Evolutionary conservation across 345 rosid species (phyloP).

Genomic region (Mallotus nudiflorus): DNA sequence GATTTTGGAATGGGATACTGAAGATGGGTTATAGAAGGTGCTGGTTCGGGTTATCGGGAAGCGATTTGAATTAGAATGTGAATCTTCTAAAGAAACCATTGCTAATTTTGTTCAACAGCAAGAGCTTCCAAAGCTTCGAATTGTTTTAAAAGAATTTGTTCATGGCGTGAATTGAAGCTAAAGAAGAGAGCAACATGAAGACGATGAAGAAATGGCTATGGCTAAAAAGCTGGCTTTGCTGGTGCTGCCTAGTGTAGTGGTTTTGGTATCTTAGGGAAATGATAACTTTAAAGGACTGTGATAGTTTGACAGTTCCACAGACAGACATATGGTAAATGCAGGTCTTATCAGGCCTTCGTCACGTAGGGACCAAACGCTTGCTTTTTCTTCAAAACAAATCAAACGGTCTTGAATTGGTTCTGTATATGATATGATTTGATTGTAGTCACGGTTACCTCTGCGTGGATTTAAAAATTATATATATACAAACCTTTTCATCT

Average conservation of each 20-base stretch:
- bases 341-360: slow-evolving; percentile 16
- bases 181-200: background rate
- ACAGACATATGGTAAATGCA: slow-evolving; percentile 4
- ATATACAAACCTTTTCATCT: no score
- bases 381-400: slow-evolving; percentile 1
- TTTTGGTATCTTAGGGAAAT: slow-evolving; percentile 29
- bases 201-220: background rate
- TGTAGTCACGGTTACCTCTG: slow-evolving; percentile 23
- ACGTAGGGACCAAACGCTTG: background rate
- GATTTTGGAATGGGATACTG: slow-evolving; percentile 42
- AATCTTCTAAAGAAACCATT: slow-evolving; percentile 79
- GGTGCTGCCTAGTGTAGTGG: slow-evolving; percentile 2
- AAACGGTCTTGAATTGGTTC: slow-evolving; percentile 15
- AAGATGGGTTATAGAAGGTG: slow-evolving; percentile 31
- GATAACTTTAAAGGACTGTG: slow-evolving; percentile 22
- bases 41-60: slow-evolving; percentile 49
- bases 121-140: no score
- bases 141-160: no score
- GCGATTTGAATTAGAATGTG: slow-evolving; percentile 53
- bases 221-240: slow-evolving; percentile 6
- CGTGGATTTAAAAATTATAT: no score
- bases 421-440: background rate
- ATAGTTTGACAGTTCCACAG: background rate
- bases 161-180: slow-evolving; percentile 5
- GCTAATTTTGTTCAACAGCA: no score